Conservation (phyloP, 2,329 filamentous ascomycete species). For the Incumbomyces lentus region DNA sequence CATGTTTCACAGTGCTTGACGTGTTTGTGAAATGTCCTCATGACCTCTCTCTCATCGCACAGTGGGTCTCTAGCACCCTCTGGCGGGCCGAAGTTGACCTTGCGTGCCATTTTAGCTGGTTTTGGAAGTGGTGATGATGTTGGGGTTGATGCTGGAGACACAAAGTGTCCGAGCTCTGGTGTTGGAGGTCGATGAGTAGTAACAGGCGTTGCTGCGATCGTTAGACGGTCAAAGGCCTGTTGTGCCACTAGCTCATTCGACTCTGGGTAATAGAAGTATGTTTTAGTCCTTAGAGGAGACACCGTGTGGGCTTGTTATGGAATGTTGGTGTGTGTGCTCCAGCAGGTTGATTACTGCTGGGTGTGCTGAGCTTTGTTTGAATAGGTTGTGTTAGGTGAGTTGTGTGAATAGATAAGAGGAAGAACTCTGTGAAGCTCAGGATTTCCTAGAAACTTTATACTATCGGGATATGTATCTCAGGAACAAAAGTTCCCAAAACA, state of each 20-base stretch:
- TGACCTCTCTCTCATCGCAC: constrained; percentile 4
- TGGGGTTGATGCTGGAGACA: neutral
- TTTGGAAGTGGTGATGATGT: constrained; percentile 1
- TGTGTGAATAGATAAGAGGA: no score
- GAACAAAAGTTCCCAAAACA: no score
- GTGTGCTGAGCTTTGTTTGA: no score
- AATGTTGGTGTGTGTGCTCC: no score
- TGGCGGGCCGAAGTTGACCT: constrained; percentile 2
- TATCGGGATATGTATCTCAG: no score
- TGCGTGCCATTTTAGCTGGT: constrained; percentile 3
- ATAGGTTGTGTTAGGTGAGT: no score
- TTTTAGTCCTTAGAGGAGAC: constrained; percentile 3
- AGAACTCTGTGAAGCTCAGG: no score
- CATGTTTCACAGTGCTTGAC: constrained; percentile 4
- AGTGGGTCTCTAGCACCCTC: constrained; percentile 4
- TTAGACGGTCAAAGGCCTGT: constrained; percentile 3
- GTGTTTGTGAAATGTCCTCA: constrained; percentile 3
- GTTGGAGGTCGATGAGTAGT: neutral
- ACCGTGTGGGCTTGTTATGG: neutral
- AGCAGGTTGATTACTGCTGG: no score
- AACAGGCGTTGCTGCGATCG: neutral
- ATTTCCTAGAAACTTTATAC: no score
- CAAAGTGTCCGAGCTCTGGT: constrained; percentile 1
- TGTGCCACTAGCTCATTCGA: neutral
- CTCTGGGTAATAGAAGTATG: constrained; percentile 3